A percentile compares a stretch with the other conserved stretches of the same genome.
These are phyloP conservation scores for Rhizopus microsporus DNA, from an alignment of 371 early-diverging fungal genomes.

Conservation along the genomic window DNA sequence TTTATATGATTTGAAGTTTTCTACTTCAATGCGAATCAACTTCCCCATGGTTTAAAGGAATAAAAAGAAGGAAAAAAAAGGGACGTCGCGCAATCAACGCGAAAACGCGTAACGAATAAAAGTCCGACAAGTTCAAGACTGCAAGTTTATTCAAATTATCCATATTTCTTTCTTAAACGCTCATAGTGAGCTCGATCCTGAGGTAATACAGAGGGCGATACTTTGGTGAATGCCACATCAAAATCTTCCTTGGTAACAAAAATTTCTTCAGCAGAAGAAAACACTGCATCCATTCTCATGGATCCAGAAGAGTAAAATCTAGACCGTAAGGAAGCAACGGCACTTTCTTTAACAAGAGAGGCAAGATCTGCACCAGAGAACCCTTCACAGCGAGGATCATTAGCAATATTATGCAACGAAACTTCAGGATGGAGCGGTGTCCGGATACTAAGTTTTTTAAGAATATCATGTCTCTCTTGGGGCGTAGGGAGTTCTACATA, in stretches of 20 bases:
- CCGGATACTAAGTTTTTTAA: slow-evolving; percentile 78
- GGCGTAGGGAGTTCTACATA: slow-evolving; percentile 94
- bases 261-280: slow-evolving; percentile 36
- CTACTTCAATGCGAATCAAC: slow-evolving; percentile 90
- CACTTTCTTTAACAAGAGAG: slow-evolving; percentile 88
- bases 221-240: slow-evolving; percentile 77
- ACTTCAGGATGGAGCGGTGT: slow-evolving; percentile 81
- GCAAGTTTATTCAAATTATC: slow-evolving; percentile 15
- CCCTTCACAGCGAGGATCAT: slow-evolving; percentile 74
- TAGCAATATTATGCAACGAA: slow-evolving; percentile 73
- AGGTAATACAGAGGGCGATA: slow-evolving; percentile 82
- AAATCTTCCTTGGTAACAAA: slow-evolving; percentile 75
- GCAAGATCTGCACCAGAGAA: slow-evolving; percentile 96
- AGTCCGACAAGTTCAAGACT: not conserved
- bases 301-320: slow-evolving; percentile 49
- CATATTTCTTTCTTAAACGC: slow-evolving; percentile 33
- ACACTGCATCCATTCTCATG: slow-evolving; percentile 18
- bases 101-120: slow-evolving; percentile 3
- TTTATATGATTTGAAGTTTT: slow-evolving; percentile 99
- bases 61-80: slow-evolving; percentile 1
- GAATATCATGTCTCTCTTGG: slow-evolving; percentile 85
- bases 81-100: slow-evolving; percentile 14
- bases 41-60: slow-evolving; percentile 62
- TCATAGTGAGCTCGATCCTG: slow-evolving; percentile 41
- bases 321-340: slow-evolving; percentile 79